Evolutionary conservation across 345 rosid species (phyloP).

Genomic region (Draba incana): DNA sequence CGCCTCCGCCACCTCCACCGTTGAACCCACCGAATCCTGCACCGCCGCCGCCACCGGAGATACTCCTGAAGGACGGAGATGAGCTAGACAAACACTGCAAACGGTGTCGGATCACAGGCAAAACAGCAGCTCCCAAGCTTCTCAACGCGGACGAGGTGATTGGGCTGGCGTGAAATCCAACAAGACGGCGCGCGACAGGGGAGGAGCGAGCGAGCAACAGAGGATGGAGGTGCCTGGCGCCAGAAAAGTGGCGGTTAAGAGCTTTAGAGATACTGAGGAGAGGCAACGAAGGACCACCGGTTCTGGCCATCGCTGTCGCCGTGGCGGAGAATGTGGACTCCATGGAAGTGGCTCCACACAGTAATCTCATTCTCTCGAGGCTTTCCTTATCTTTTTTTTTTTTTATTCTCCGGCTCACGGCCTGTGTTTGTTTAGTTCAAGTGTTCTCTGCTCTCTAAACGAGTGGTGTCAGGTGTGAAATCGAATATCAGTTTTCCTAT

Average conservation of each 20-base stretch:
- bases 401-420: too few relatives aligned
- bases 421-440: constrained; percentile 11
- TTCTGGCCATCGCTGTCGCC: constrained; percentile 37
- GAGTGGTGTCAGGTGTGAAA: constrained; percentile 30
- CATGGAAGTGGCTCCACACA: constrained; percentile 47
- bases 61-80: constrained; percentile 53
- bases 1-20: constrained; percentile 53
- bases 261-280: constrained; percentile 59
- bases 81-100: constrained; percentile 57
- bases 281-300: constrained; percentile 40
- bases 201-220: constrained; percentile 41
- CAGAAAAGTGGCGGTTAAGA: constrained; percentile 50
- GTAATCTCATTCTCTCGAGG: not conserved
- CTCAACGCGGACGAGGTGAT: constrained; percentile 10
- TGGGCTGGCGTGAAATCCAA: constrained; percentile 19
- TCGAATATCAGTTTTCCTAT: not conserved
- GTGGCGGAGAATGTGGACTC: constrained; percentile 46
- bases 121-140: constrained; percentile 39
- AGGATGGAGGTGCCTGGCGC: constrained; percentile 32
- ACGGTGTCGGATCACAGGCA: constrained; percentile 48
- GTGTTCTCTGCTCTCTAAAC: too few relatives aligned
- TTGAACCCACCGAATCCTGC: constrained; percentile 44
- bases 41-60: constrained; percentile 53
- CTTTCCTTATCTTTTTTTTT: constrained; percentile 37
- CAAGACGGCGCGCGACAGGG: constrained; percentile 36